Evolutionary conservation across 2,329 filamentous ascomycete species (phyloP).

Genomic region (Leptographium wingfieldii): DNA sequence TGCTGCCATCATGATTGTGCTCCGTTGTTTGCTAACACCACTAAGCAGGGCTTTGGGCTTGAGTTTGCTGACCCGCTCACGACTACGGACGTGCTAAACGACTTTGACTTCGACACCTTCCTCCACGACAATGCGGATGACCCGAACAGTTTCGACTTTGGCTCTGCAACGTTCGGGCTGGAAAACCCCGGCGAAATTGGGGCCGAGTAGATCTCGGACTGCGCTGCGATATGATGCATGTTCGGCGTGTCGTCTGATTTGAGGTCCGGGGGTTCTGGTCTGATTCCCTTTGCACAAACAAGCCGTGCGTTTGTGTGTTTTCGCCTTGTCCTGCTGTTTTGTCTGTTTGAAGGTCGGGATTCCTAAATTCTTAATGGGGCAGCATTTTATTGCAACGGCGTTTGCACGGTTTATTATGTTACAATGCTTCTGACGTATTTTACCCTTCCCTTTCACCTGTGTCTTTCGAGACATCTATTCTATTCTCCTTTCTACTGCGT

Average conservation of each 20-base stretch:
- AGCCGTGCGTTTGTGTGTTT: background rate
- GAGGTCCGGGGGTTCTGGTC: too few relatives aligned
- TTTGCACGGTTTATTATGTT: background rate
- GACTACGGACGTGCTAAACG: slow-evolving; percentile 46
- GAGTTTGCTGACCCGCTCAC: slow-evolving; percentile 43
- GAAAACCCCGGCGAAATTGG: slow-evolving; percentile 40
- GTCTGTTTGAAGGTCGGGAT: background rate
- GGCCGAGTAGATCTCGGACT: slow-evolving; percentile 6
- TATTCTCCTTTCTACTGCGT: background rate
- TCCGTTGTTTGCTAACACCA: slow-evolving; percentile 8
- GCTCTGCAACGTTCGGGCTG: slow-evolving; percentile 37
- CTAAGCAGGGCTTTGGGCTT: slow-evolving; percentile 32
- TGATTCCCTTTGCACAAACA: background rate
- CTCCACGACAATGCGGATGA: slow-evolving; percentile 43
- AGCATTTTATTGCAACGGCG: background rate
- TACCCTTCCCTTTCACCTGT: background rate
- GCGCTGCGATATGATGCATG: background rate
- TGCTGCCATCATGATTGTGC: background rate
- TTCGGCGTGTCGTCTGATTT: background rate
- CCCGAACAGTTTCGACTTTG: slow-evolving; percentile 41
- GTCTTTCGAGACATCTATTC: background rate
- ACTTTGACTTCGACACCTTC: slow-evolving; percentile 59
- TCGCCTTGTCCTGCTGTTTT: background rate
- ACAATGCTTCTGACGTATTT: background rate
- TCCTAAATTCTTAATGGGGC: background rate